Base-by-base conservation (phyloP, 306 rosid genomes). In the Crataegus laevigata region DNA sequence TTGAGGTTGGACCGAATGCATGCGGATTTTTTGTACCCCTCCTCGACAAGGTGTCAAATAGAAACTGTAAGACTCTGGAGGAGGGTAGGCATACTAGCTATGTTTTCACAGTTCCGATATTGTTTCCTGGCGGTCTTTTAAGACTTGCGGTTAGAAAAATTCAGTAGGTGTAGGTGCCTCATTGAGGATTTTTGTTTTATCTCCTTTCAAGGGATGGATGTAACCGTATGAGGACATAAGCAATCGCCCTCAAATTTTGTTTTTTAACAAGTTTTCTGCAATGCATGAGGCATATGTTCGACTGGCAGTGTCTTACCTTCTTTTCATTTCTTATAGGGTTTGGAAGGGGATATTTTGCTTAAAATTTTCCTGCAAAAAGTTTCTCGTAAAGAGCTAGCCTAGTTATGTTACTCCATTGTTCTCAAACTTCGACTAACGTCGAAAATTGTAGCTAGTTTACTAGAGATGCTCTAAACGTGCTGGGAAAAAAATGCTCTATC, bases 1-100 rank as follows among this genome's bases (percentile, higher is more conserved):
- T 64, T 90, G 86, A 89, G 69, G 76, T 68, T 69, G 68, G 58
- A 80, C 66, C 68, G 17, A n/a, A 26, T 13, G 60, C 70, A 3
- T 66, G 65, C 29, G 62, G 78, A 38, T 64, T 73, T 51, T 47
- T 64, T 57, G 38, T 36, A 34, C 19, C 43, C 36, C 10, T 29
- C 43, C 30, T 24, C n/a, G 14, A 24, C 30, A 5, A 50, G 73
- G 40, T 73, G 54, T 52, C 74, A 58, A 72, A 22, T 71, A 73
- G 83, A 71, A 66, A 52, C 73, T n/a, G 65, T 75, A 74, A 72
- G 81, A 82, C 63, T 70, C 47, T 72, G n/a, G n/a, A 67, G 26
- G n/a, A 67, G 73, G 84, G 24, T 70, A 64, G 79, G 68, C 81
- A 74, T 77, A 45, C 62, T 61, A 52, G 50, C 64, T 38, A 43